Percentiles rank a stretch among this genome's conserved stretches.
phyloP scores from a whole-genome alignment of 176 grass and related monocot species.

The Saccharum officinarum region DNA sequence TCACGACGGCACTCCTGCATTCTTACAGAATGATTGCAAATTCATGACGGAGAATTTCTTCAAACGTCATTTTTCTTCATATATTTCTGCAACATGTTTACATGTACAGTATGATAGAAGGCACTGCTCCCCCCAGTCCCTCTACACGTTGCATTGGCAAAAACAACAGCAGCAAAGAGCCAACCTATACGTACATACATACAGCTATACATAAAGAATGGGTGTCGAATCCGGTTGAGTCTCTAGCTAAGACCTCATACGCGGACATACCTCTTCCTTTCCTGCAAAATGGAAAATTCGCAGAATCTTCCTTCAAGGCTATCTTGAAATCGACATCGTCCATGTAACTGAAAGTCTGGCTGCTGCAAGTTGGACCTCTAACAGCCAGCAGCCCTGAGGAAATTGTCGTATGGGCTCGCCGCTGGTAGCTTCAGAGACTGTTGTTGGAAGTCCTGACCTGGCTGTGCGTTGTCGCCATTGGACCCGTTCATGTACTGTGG shows the following conservation, averaged over 20 bases:
- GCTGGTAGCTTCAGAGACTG: constrained; percentile 72
- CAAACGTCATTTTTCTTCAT: constrained; percentile 19
- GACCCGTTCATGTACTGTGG: constrained; percentile 23
- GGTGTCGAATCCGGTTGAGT: constrained; percentile 33
- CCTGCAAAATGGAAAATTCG: background rate
- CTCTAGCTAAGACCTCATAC: background rate
- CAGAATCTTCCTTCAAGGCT: background rate
- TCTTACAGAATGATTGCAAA: background rate
- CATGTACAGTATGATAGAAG: constrained; percentile 37
- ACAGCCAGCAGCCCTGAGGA: constrained; percentile 84
- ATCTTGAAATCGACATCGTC: background rate
- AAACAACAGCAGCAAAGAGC: background rate
- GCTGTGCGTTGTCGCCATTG: constrained; percentile 30
- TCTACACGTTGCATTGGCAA: constrained; percentile 26
- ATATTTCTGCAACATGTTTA: constrained; percentile 23
- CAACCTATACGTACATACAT: constrained; percentile 23
- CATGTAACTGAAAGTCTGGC: background rate
- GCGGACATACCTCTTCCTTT: background rate
- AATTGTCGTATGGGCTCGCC: constrained; percentile 84
- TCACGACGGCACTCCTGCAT: background rate
- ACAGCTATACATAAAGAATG: constrained; percentile 37
- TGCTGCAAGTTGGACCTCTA: constrained; percentile 26
- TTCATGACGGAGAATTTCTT: background rate
- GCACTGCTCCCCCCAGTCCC: constrained; percentile 27
- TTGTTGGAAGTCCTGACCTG: constrained; percentile 28